Base-by-base conservation (phyloP, 2,329 filamentous ascomycete species). In the Monilinia polystroma region DNA sequence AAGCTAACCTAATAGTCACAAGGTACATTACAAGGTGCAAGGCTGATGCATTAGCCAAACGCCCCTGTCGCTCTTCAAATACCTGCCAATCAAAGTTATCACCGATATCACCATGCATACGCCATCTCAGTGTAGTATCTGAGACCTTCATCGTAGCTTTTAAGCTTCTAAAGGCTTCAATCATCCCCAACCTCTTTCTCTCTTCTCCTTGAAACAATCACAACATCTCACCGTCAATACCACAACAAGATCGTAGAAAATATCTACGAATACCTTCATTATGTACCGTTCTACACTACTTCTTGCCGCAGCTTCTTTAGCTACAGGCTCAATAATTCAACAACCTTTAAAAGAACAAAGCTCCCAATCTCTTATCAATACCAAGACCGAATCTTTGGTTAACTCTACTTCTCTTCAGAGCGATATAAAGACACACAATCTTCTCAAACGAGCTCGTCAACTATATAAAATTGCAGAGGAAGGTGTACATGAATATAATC, bases 381-480 rank as follows among this genome's bases (percentile, higher is more conserved):
- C 62, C 47, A 70, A 72, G 38, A 66, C 70, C 3, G 51, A 62
- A 51, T 49, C 45, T 11, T 67, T 73, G 5, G 78, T 88, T 58
- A 82, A 83, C 74, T 84, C 83, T 57, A 78, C 85, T 73, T 77
- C 78, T 18, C 80, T 90, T 2, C 85, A 90, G 76, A 78, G 77
- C 20, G 79, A 79, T 68, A 88, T 92, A 77, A 80, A 78, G 23
- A 76, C 78, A 52, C 78, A 84, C 23, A 85, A 83, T 32, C 83
- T 92, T 8, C 77, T 88, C 53, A 76, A 80, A 6, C 84, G 87
- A 26, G 85, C 89, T 5, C 80, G 87, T 72, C 76, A 85, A 52
- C 82, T 92, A 11, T 90, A 84, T 72, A 79, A 83, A 63, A 84
- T 90, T 66, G 88, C 89, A 0, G 80, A 87, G 75, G 79, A 82